A percentile compares a stretch with the other conserved stretches of the same genome.
Conservation (phyloP, 106 monocot species). For the Acorus calamus region DNA sequence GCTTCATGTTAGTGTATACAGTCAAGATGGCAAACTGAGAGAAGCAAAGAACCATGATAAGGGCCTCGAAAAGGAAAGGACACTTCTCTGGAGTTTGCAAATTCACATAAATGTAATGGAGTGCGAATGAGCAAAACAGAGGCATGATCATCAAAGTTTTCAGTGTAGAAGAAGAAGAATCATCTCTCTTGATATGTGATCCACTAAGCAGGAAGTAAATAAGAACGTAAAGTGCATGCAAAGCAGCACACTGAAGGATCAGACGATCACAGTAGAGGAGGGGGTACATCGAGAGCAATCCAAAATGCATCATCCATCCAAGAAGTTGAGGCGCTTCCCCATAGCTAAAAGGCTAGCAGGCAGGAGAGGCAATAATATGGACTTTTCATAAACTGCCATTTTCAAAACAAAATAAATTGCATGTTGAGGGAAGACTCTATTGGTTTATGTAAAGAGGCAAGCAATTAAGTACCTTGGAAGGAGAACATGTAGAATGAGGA, state of each 20-base stretch:
- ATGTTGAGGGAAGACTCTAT: too few species aligned
- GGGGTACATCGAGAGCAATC: slow-evolving; percentile 81
- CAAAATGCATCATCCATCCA: slow-evolving; percentile 50
- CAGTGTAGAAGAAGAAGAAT: slow-evolving; percentile 7
- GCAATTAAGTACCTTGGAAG: slow-evolving; percentile 57
- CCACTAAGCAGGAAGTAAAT: slow-evolving; percentile 36
- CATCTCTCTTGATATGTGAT: slow-evolving; percentile 2
- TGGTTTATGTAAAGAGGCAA: neutral
- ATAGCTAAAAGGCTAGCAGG: slow-evolving; percentile 83
- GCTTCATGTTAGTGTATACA: slow-evolving; percentile 63
- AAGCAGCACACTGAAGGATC: slow-evolving; percentile 57
- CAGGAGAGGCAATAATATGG: slow-evolving; percentile 83
- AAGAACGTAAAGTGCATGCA: slow-evolving; percentile 51
- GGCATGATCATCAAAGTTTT: slow-evolving; percentile 21
- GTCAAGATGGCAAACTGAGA: slow-evolving; percentile 71
- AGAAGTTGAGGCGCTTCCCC: slow-evolving; percentile 64
- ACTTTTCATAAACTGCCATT: slow-evolving; percentile 88
- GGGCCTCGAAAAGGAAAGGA: slow-evolving; percentile 91
- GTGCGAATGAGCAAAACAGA: slow-evolving; percentile 25
- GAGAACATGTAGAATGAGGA: slow-evolving; percentile 92
- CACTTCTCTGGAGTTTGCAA: slow-evolving; percentile 59
- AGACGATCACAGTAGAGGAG: slow-evolving; percentile 68
- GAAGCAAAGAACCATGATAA: slow-evolving; percentile 84
- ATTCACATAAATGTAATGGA: slow-evolving; percentile 46
- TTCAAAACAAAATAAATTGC: neutral